Evolutionary conservation across 208 protist genomes (phyloP).

Genomic region (Herpetomonas samuelpessoai): DNA sequence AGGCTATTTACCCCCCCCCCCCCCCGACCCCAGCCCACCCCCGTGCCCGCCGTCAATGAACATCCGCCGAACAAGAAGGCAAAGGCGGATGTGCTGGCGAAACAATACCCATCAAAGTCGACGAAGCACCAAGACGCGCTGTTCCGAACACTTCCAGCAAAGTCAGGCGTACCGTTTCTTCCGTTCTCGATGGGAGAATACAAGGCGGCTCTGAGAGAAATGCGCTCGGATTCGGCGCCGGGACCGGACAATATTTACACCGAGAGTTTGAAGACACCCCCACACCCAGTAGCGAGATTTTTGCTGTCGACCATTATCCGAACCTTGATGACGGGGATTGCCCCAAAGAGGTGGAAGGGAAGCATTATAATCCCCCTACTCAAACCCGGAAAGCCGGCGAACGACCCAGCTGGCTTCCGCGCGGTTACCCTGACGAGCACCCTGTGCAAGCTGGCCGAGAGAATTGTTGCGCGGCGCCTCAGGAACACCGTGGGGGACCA

Average conservation of each 20-base stretch:
- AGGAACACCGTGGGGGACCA: conserved; percentile 13
- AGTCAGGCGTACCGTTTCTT: neutral
- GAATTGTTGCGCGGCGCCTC: conserved; percentile 18
- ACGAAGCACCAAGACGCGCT: conserved; percentile 3
- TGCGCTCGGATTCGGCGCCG: conserved; percentile 6
- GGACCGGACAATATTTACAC: conserved; percentile 13
- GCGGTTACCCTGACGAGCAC: conserved; percentile 21
- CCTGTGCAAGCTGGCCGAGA: conserved; percentile 29
- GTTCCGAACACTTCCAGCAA: neutral
- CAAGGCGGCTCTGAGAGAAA: conserved; percentile 4
- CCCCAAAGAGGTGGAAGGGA: conserved; percentile 16
- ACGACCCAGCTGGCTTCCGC: conserved; percentile 10
- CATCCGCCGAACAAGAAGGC: neutral
- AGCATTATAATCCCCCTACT: conserved; percentile 24
- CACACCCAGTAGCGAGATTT: neutral
- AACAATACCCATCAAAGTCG: conserved; percentile 9
- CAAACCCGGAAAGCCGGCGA: conserved; percentile 21
- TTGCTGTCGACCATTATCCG: conserved; percentile 14
- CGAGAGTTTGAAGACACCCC: conserved; percentile 8
- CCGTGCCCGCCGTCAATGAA: conserved; percentile 1
- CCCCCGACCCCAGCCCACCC: neutral
- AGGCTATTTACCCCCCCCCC: conserved; percentile 13
- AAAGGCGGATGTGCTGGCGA: conserved; percentile 7
- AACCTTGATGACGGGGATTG: conserved; percentile 11
- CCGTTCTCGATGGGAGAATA: conserved; percentile 11